These are phyloP conservation scores for Fusarium nygamai DNA, from an alignment of 2,329 filamentous ascomycete species.

Conservation along the genomic window DNA sequence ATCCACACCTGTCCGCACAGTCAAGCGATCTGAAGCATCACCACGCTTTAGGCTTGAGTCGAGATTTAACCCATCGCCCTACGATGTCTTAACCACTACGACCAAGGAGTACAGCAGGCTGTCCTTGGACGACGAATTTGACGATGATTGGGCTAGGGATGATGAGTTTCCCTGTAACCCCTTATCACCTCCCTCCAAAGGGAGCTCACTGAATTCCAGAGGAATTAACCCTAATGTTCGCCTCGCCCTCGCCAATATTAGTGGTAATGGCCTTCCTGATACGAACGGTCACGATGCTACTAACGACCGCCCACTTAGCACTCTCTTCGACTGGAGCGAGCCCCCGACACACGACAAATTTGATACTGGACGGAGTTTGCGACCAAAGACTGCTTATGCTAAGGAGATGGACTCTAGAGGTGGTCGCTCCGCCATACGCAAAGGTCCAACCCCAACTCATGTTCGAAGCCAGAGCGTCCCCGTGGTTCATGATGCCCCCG, in stretches of 20 bases:
- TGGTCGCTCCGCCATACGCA: conserved; percentile 73
- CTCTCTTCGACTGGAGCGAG: conserved; percentile 83
- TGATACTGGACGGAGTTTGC: conserved; percentile 66
- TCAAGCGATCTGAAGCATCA: conserved; percentile 45
- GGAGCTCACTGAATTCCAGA: conserved; percentile 62
- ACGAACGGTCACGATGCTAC: conserved; percentile 33
- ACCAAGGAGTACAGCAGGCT: conserved; percentile 58
- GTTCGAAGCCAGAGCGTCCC: conserved; percentile 85
- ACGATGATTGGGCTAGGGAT: conserved; percentile 69
- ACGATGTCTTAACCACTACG: conserved; percentile 47
- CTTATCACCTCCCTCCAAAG: conserved; percentile 65
- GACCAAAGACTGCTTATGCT: conserved; percentile 79
- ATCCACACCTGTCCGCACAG: conserved; percentile 60
- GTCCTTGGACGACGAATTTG: conserved; percentile 70
- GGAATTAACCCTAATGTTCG: conserved; percentile 64
- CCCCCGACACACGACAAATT: conserved; percentile 69
- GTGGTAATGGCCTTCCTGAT: conserved; percentile 56
- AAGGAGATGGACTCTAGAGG: conserved; percentile 77
- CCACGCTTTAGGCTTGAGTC: conserved; percentile 47
- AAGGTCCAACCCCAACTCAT: conserved; percentile 74
- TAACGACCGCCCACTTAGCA: conserved; percentile 67
- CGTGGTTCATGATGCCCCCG: conserved; percentile 71
- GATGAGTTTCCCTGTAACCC: conserved; percentile 64
- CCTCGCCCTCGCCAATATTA: conserved; percentile 63
- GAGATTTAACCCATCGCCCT: conserved; percentile 44